Percentiles rank a stretch among this genome's conserved stretches.
These are phyloP conservation scores for Colletotrichum coccodes DNA, from an alignment of 2,329 filamentous ascomycete genomes.

Conservation along the genomic window DNA sequence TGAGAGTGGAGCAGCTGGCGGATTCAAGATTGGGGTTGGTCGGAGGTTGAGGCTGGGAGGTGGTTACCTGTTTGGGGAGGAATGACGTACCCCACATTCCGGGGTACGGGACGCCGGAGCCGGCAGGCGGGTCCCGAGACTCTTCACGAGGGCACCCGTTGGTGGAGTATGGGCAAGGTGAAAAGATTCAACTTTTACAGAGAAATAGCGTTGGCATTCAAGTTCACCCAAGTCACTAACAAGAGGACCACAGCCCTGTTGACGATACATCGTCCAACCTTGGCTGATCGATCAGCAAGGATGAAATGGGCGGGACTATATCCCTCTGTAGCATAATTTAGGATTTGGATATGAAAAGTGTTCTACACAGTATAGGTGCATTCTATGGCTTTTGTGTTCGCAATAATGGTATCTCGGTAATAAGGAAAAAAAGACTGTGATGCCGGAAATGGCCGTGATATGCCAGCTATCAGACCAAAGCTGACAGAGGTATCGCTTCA, in stretches of 20 bases:
- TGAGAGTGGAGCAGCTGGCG: not conserved
- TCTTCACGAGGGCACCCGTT: not conserved
- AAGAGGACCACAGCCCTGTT: too few relatives aligned
- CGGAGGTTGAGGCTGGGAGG: slow-evolving; percentile 1
- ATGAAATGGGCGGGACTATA: too few relatives aligned
- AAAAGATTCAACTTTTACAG: not conserved
- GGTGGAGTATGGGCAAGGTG: not conserved
- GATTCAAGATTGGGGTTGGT: not conserved
- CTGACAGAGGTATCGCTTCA: not conserved
- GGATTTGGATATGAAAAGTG: not conserved
- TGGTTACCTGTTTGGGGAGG: slow-evolving; percentile 26
- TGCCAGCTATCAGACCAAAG: slow-evolving; percentile 5
- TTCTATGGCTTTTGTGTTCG: not conserved
- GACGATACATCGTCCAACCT: too few relatives aligned
- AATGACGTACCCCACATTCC: slow-evolving; percentile 29
- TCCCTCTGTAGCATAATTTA: not conserved
- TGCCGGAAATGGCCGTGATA: slow-evolving; percentile 1
- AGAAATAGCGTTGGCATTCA: not conserved
- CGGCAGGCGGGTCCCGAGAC: not conserved
- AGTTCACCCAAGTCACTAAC: too few relatives aligned
- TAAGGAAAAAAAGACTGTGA: slow-evolving; percentile 4
- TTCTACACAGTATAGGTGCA: not conserved
- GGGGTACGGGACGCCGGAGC: not conserved
- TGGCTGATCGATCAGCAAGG: not conserved
- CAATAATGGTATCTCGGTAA: slow-evolving; percentile 24